Evolutionary conservation across 129 eudicot species (phyloP).

Genomic region (Silybum marianum): DNA sequence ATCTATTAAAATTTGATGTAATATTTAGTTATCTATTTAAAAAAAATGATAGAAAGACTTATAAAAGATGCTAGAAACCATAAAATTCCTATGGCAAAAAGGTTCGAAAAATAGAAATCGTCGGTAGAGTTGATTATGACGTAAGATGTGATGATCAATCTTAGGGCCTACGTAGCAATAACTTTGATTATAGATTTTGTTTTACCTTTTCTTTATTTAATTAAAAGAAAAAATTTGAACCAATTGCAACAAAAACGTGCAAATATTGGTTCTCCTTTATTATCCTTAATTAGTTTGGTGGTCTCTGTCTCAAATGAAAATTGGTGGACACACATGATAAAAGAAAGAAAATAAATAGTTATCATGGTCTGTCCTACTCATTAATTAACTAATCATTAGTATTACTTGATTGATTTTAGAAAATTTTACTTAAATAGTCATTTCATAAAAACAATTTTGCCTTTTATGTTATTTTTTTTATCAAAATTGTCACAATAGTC

Average conservation of each 20-base stretch:
- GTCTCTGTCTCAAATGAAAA: slow-evolving; percentile 15
- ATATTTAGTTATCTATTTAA: too few species aligned
- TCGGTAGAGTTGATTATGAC: slow-evolving; percentile 18
- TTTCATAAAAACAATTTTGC: too few species aligned
- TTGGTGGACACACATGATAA: slow-evolving; percentile 15
- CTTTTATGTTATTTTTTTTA: too few species aligned
- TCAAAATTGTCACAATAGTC: too few species aligned
- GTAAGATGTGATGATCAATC: neutral
- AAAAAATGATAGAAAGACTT: too few species aligned
- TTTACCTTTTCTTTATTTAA: slow-evolving; percentile 7
- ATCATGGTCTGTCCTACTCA: neutral
- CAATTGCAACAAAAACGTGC: slow-evolving; percentile 22
- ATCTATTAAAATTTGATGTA: too few species aligned
- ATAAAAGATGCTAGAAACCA: neutral
- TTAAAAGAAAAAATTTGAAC: neutral
- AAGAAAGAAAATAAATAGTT: neutral
- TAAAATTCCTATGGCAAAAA: neutral
- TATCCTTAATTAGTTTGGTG: neutral
- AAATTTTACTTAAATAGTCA: too few species aligned
- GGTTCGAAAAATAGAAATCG: neutral
- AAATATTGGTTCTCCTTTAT: slow-evolving; percentile 13
- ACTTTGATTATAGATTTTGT: slow-evolving; percentile 3
- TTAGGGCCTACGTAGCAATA: neutral
- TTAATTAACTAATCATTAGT: neutral
- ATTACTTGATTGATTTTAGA: neutral